These are phyloP conservation scores for Omphalotus olearius DNA, from an alignment of 1,284 basidiomycete species.

Conservation along the genomic window DNA sequence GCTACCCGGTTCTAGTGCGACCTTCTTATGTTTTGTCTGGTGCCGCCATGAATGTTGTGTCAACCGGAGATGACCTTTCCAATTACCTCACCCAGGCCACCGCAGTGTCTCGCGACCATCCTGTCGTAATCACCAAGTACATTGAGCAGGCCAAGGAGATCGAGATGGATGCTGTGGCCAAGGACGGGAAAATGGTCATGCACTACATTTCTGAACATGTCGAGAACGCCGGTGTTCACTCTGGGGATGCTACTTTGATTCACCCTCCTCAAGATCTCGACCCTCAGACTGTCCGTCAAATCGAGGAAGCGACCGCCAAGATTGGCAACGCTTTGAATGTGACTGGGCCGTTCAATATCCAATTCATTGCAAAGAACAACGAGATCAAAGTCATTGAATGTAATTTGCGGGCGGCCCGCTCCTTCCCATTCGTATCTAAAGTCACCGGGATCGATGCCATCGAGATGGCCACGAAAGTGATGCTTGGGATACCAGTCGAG, in stretches of 20 bases:
- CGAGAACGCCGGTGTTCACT: slow-evolving; percentile 97
- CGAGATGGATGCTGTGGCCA: slow-evolving; percentile 98
- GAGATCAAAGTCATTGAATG: slow-evolving; percentile 99
- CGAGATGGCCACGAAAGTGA: slow-evolving; percentile 97
- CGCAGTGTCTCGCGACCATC: slow-evolving; percentile 94
- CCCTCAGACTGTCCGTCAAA: slow-evolving; percentile 92
- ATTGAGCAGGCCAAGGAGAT: slow-evolving; percentile 99
- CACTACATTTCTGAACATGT: slow-evolving; percentile 99
- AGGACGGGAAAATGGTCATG: slow-evolving; percentile 97
- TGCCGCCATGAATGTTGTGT: slow-evolving; percentile 99
- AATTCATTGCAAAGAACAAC: slow-evolving; percentile 99
- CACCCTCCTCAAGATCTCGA: slow-evolving; percentile 98
- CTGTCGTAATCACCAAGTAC: slow-evolving; percentile 98
- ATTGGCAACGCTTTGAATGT: slow-evolving; percentile 98
- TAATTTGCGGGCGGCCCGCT: slow-evolving; percentile 95
- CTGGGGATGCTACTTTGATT: slow-evolving; percentile 96
- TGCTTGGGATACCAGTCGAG: slow-evolving; percentile 88
- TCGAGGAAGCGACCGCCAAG: slow-evolving; percentile 95
- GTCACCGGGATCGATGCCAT: slow-evolving; percentile 97
- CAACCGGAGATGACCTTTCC: slow-evolving; percentile 85
- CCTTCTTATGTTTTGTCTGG: slow-evolving; percentile 98
- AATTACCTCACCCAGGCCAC: slow-evolving; percentile 96
- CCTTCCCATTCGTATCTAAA: slow-evolving; percentile 99
- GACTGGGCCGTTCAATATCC: slow-evolving; percentile 98
- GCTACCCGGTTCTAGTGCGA: slow-evolving; percentile 94